Evolutionary conservation across 805 yeast species (phyloP), one percentile per base, ranked within the genome.

Genomic region (Cyberlindnera meyerae): DNA sequence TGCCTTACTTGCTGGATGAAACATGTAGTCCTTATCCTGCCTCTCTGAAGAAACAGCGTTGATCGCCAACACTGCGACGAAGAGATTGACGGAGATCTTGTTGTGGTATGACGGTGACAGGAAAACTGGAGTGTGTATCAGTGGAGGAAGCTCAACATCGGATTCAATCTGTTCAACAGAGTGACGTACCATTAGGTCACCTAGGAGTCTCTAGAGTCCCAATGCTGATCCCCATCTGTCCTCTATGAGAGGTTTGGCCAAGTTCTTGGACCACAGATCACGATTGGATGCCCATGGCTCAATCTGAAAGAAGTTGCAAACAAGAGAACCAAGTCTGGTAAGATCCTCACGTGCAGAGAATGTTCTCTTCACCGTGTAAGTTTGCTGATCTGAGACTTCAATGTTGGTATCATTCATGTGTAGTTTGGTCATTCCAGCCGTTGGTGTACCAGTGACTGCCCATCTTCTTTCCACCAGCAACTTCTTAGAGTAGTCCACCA

Each of bases 401-500:
- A 40, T 43, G 43, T 78, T 69, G 43, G 30, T 39, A 17, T 52
- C 56, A 40, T 42, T 45, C 46, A 79, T 70, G 44, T 75, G 73
- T 7, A 77, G 51, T 29, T 68, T 69, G 0, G 87, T 78, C 35
- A 81, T 59, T 0, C 89, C 89, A 0, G 82, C 70, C 0, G 87
- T 80, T 5, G 88, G 88, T 0, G 89, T 81, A 21, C 89, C 88
- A 0, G 83, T 76, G 1, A 81, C 84, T 0, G 79, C 77, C 89
- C 89, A 81, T 42, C 73, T 67, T 34, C 86, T 64, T 49, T 81
- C 89, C 8, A 73, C 72, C 32, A 58, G 54, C 31, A 82, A 50
- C 16, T 62, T 58, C 24, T 63, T 64, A 14, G 83, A 76, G 24
- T 75, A 51, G 8, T 57, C 50, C 7, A 74, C 78, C 0, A 74